Conservation (phyloP, 768 basidiomycete genomes). For the Russula virescens region DNA sequence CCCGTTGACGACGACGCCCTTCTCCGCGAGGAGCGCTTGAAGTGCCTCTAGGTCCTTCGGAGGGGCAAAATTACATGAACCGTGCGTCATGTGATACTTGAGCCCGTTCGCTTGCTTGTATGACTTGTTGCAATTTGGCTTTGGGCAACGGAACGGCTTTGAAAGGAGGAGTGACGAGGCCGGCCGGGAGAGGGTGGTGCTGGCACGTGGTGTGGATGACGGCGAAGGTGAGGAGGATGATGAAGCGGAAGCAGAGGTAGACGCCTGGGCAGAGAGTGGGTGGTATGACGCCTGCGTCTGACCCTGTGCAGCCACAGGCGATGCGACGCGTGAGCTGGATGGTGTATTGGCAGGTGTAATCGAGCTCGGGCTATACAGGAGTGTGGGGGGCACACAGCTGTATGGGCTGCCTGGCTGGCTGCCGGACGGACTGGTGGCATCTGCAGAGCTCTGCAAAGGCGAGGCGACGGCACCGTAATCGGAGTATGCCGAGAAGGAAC, state of each 20-base stretch:
- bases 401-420: slow-evolving; percentile 31
- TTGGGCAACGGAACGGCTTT: slow-evolving; percentile 91
- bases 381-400: slow-evolving; percentile 59
- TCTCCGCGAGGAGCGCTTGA: slow-evolving; percentile 59
- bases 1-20: slow-evolving; percentile 32
- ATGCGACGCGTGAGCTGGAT: slow-evolving; percentile 40
- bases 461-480: slow-evolving; percentile 48
- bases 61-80: slow-evolving; percentile 89
- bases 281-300: slow-evolving; percentile 29
- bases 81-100: slow-evolving; percentile 92
- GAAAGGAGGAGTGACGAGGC: slow-evolving; percentile 60
- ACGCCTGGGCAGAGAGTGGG: slow-evolving; percentile 24
- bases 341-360: slow-evolving; percentile 46
- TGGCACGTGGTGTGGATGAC: slow-evolving; percentile 34
- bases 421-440: background rate
- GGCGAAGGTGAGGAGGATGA: slow-evolving; percentile 26
- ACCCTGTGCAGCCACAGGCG: slow-evolving; percentile 29
- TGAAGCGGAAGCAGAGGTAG: slow-evolving; percentile 26
- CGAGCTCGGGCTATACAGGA: slow-evolving; percentile 40
- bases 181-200: slow-evolving; percentile 44
- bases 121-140: slow-evolving; percentile 90
- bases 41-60: slow-evolving; percentile 79
- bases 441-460: slow-evolving; percentile 50
- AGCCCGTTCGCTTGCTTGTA: slow-evolving; percentile 96
- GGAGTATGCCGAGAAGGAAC: slow-evolving; percentile 59